These are phyloP conservation scores for Chamaecrista fasciculata DNA, from an alignment of 306 rosid genomes.

Conservation along the genomic window DNA sequence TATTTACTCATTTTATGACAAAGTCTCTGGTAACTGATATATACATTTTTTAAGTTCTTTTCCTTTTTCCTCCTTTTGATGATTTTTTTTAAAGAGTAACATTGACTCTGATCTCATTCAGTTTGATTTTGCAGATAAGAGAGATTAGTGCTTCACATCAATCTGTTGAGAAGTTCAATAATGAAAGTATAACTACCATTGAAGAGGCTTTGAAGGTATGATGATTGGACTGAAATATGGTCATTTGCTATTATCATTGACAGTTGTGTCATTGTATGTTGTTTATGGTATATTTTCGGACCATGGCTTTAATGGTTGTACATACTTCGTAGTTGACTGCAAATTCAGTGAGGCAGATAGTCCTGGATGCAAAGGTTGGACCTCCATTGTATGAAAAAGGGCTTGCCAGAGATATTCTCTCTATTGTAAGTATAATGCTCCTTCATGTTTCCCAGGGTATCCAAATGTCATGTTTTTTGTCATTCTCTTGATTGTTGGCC, in stretches of 20 bases:
- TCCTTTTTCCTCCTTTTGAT: neutral
- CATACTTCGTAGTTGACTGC: constrained; percentile 58
- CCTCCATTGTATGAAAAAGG: constrained; percentile 85
- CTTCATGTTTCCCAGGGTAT: constrained; percentile 6
- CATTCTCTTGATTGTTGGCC: constrained; percentile 2
- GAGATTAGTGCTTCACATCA: constrained; percentile 46
- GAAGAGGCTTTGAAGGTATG: constrained; percentile 79
- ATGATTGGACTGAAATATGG: constrained; percentile 13
- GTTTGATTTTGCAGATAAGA: constrained; percentile 63
- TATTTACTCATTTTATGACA: constrained; percentile 1
- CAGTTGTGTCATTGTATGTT: neutral
- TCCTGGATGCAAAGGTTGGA: constrained; percentile 84
- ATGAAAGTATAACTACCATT: constrained; percentile 58
- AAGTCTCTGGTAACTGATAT: neutral
- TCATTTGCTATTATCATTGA: constrained; percentile 1
- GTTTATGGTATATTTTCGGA: constrained; percentile 7
- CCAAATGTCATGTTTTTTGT: neutral
- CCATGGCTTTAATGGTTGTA: constrained; percentile 20
- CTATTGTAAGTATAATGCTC: constrained; percentile 59
- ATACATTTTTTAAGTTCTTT: constrained; percentile 3
- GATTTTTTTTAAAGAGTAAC: constrained; percentile 19
- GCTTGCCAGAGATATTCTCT: constrained; percentile 71
- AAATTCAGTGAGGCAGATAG: constrained; percentile 66
- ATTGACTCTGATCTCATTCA: constrained; percentile 36
- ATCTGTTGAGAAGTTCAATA: constrained; percentile 38